A percentile compares a stretch with the other conserved stretches of the same genome.
Conservation (phyloP, 75 land plant species). For the Sequoiadendron giganteum region DNA sequence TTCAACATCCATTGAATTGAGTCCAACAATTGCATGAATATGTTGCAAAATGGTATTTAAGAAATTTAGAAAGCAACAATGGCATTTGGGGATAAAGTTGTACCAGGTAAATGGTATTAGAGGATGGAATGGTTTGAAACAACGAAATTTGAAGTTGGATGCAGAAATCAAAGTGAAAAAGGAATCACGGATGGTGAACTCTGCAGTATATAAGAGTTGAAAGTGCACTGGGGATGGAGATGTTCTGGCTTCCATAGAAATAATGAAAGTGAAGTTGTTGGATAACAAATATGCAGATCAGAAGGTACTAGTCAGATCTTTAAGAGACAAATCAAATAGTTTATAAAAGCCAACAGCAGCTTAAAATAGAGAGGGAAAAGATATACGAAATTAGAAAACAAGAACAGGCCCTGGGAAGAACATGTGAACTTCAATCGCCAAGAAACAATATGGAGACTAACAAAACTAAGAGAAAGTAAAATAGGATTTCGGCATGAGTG, state of each 20-base stretch:
- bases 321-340: not conserved
- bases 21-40: not conserved
- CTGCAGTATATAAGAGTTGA: not conserved
- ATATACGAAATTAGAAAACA: not conserved
- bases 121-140: not conserved
- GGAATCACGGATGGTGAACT: not conserved
- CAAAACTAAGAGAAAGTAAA: not conserved
- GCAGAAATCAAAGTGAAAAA: not conserved
- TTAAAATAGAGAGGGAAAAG: not conserved
- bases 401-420: not conserved
- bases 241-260: not conserved
- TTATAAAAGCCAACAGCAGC: not conserved
- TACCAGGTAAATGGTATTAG: not conserved
- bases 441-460: not conserved
- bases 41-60: not conserved
- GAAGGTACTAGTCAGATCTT: not conserved
- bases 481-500: not conserved
- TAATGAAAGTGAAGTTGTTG: not conserved
- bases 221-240: not conserved
- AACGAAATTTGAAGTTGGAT: not conserved
- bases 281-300: not conserved
- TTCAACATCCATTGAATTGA: not conserved
- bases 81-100: not conserved
- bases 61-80: not conserved
- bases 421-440: conserved; percentile 1